A percentile compares a stretch with the other conserved stretches of the same genome.
These are phyloP conservation scores for Flueggea neowawraea DNA, from an alignment of 441 rosid genomes.

Conservation along the genomic window DNA sequence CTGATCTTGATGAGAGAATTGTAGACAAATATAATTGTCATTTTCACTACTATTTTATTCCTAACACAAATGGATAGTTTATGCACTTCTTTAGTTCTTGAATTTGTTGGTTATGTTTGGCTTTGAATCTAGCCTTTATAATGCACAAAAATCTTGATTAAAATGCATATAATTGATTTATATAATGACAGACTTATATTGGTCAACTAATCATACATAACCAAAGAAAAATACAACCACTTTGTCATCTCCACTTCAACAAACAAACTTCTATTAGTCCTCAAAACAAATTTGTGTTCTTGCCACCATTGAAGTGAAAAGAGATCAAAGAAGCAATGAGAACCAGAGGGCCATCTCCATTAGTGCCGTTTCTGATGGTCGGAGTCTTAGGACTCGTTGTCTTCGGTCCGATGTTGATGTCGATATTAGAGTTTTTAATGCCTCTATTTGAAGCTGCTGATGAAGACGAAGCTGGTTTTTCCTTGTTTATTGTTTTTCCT, in stretches of 20 bases:
- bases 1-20: too few relatives aligned
- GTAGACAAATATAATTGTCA: too few relatives aligned
- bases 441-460: constrained; percentile 21
- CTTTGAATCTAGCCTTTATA: constrained; percentile 6
- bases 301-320: neutral
- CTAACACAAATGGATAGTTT: neutral
- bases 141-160: neutral
- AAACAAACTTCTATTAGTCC: neutral
- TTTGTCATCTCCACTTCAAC: constrained; percentile 5
- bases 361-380: constrained; percentile 40
- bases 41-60: neutral
- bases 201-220: constrained; percentile 21
- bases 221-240: constrained; percentile 6
- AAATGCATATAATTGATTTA: neutral
- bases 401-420: constrained; percentile 19
- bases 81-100: constrained; percentile 1
- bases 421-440: constrained; percentile 14
- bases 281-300: neutral
- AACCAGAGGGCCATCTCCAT: constrained; percentile 41
- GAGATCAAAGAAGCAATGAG: constrained; percentile 19
- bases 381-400: constrained; percentile 31
- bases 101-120: constrained; percentile 15
- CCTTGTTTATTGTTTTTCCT: constrained; percentile 14
- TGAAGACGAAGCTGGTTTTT: too few relatives aligned
- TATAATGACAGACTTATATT: too few relatives aligned